Evolutionary conservation across 352 stramenopile genomes (phyloP), one percentile per base, ranked within the genome.

Genomic region (Globisporangium perplexum): DNA sequence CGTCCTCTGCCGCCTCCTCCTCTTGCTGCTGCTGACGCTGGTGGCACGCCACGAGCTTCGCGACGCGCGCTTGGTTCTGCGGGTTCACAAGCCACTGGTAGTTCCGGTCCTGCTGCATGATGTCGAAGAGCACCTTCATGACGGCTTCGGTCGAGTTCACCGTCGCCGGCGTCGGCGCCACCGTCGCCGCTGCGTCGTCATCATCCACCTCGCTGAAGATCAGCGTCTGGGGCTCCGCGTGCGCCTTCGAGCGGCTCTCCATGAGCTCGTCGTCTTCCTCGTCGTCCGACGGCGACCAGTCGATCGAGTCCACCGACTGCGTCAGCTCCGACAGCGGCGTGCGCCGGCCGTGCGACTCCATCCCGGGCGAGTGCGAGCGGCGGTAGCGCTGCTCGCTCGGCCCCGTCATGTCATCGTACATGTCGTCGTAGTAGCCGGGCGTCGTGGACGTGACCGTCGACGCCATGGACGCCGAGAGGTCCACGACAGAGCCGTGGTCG

Each of bases 381-480:
- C 61, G 52, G 63, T 70, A 76, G 20, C 68, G 66, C 22, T 46
- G 52, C 22, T 79, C 69, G n/a, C n/a, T n/a, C 18, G 59, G 45
- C n/a, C n/a, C n/a, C n/a, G 56, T 50, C 42, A 72, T 65, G 11
- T 83, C 68, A 46, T 87, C 74, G 61, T 80, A 74, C 60, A 74
- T 67, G 57, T 87, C 78, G 46, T 89, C 78, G 47, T 80, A 86
- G 59, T 76, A 77, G 18, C 55, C 54, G 35, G 63, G 62, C 11
- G 67, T 61, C 12, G 53, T 53, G 38, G 76, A 86, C 12, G 75
- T 68, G 54, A 78, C 65, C 5, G 79, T 90, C 22, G 79, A 90
- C n/a, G 71, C 69, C 60, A 84, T 85, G 20, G 79, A 90, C 26
- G 74, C 74, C 35, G 68, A 76, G 24, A 90, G 55, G 43, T 90